phyloP scores from a whole-genome alignment of 2,329 filamentous ascomycete genomes.

The Paecilomyces sp. region DNA sequence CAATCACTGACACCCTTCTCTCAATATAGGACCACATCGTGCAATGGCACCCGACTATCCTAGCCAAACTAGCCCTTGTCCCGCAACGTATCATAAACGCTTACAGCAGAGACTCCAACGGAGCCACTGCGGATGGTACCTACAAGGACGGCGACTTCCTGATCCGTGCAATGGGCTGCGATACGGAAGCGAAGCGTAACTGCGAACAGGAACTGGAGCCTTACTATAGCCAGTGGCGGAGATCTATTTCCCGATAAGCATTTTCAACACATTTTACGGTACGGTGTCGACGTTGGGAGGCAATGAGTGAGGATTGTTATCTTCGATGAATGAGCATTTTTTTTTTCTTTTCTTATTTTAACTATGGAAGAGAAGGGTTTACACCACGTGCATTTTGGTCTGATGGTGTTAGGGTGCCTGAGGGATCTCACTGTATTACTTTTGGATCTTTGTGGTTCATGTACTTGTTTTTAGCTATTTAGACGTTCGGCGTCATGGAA shows the following conservation, averaged over 20 bases:
- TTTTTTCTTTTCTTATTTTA: background rate
- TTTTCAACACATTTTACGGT: background rate
- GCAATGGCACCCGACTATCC: slow-evolving; percentile 94
- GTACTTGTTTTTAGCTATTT: background rate
- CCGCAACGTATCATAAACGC: slow-evolving; percentile 78
- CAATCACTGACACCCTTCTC: slow-evolving; percentile 1
- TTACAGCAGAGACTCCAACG: slow-evolving; percentile 51
- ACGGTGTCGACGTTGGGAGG: background rate
- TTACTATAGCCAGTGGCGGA: slow-evolving; percentile 41
- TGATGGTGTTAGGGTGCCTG: background rate
- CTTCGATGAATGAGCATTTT: background rate
- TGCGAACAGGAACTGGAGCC: slow-evolving; percentile 66
- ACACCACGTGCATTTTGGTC: background rate
- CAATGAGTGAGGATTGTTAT: background rate
- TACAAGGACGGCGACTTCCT: slow-evolving; percentile 83
- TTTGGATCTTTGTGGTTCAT: background rate
- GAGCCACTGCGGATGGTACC: slow-evolving; percentile 44
- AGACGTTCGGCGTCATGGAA: background rate
- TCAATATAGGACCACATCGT: slow-evolving; percentile 66
- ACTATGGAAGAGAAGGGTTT: background rate
- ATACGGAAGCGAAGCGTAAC: slow-evolving; percentile 45
- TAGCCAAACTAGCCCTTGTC: slow-evolving; percentile 83
- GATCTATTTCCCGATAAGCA: slow-evolving; percentile 2
- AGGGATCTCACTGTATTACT: background rate
- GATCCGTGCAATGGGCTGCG: slow-evolving; percentile 70